Percentiles rank a stretch among this genome's conserved stretches.
Evolutionary conservation across 495 filamentous ascomycete genomes (phyloP).

Genomic region (Thermochaetoides thermophila): DNA sequence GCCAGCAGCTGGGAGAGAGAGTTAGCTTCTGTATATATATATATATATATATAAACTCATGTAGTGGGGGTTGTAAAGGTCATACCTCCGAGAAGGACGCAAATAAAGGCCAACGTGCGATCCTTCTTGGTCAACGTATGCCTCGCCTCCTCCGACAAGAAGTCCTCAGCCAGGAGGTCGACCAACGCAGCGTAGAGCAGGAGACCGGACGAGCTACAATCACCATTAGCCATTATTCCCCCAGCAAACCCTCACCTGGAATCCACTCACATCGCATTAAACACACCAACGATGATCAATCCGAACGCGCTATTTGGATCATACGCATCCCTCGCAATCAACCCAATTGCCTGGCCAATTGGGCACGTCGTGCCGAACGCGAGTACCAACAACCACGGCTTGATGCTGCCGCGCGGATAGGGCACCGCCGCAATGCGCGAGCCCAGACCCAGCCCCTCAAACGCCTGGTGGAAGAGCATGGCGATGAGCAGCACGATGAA

Average conservation of each 20-base stretch:
- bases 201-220: conserved; percentile 38
- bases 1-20: conserved; percentile 5
- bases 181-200: conserved; percentile 47
- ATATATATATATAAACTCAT: neutral
- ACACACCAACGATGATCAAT: conserved; percentile 49
- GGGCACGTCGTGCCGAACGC: conserved; percentile 46
- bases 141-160: conserved; percentile 41
- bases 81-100: conserved; percentile 30
- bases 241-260: neutral
- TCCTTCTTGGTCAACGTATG: conserved; percentile 29
- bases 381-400: conserved; percentile 49
- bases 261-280: conserved; percentile 47
- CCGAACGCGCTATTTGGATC: conserved; percentile 49
- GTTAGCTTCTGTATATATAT: conserved; percentile 8
- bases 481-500: conserved; percentile 54
- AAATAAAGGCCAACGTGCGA: conserved; percentile 26
- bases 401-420: conserved; percentile 30
- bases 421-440: conserved; percentile 44
- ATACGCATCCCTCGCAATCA: conserved; percentile 42
- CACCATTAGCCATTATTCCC: conserved; percentile 1
- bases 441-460: conserved; percentile 54
- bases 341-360: conserved; percentile 45
- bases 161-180: conserved; percentile 49
- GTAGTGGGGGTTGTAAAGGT: neutral
- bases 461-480: conserved; percentile 57